Evolutionary conservation across 2,329 filamentous ascomycete species (phyloP), one percentile per base, ranked within the genome.

Genomic region (Arthroderma uncinatum): DNA sequence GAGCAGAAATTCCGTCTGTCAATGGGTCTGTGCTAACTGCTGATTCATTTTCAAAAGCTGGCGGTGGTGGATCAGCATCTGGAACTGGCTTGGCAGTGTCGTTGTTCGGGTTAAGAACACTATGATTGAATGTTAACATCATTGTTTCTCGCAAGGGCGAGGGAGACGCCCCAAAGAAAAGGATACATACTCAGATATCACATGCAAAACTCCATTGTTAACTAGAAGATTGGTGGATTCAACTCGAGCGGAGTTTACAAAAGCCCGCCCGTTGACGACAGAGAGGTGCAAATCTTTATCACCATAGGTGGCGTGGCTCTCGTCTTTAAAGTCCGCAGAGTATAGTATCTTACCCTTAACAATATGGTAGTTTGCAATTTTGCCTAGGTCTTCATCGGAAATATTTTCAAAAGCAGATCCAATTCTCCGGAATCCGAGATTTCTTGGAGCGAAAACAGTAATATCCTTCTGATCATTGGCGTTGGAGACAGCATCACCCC

Each of bases 291-390:
- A 59, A 47, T 72, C 70, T 10, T 75, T 74, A 34, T 81, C 78
- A 3, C 77, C 66, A 2, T 74, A 73, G 10, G 63, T 64, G 37
- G 71, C 8, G 21, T 66, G 47, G 14, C 62, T 72, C 34, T 74
- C 73, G 61, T 77, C 73, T 23, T 62, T 62, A 16, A 80, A 71
- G 3, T 64, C 61, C 4, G 72, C 67, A 53, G 76, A 79, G 70
- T 85, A 86, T 56, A 71, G 72, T 1, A 83, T 75, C 7, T 74
- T 74, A 48, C 76, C 77, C 48, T 75, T 74, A 47, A 87, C 70
- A 54, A 87, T 76, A 66, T 89, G 85, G 70, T 88, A 88, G 25
- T 75, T 70, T 34, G 87, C 74, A 54, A 87, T 76, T 28, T 67
- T 68, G 1, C 74, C 67, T 1, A 86, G 72, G 12, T 80, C 68